phyloP scores from a whole-genome alignment of 2,329 filamentous ascomycete genomes.

The Botrytis paeoniae region DNA sequence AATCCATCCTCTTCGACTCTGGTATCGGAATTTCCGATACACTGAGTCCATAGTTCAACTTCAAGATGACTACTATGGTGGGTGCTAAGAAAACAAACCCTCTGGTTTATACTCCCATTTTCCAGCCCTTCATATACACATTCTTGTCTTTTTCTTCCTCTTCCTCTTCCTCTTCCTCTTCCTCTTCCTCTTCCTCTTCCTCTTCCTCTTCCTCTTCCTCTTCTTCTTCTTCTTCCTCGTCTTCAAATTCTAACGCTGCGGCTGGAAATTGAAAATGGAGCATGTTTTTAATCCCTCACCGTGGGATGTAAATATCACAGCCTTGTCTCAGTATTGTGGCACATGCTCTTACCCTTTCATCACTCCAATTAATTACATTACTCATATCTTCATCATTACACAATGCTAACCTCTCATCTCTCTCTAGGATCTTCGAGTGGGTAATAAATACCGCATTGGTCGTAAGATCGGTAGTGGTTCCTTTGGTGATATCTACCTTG shows the following conservation, averaged over 20 bases:
- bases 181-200: constrained; percentile 6
- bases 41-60: constrained; percentile 38
- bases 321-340: constrained; percentile 30
- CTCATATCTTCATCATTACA: constrained; percentile 7
- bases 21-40: constrained; percentile 35
- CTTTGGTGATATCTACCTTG: constrained; percentile 98
- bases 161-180: no score
- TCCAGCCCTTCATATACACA: constrained; percentile 35
- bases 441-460: constrained; percentile 99
- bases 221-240: no score
- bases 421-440: constrained; percentile 88
- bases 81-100: constrained; percentile 40
- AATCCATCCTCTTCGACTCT: constrained; percentile 21
- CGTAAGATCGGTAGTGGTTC: constrained; percentile 97
- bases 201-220: not conserved
- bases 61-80: constrained; percentile 63
- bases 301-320: constrained; percentile 25
- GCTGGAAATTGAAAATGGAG: constrained; percentile 9
- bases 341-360: constrained; percentile 15
- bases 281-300: constrained; percentile 13
- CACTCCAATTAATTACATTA: not conserved
- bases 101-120: constrained; percentile 43
- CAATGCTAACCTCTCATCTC: constrained; percentile 29
- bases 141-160: constrained; percentile 29
- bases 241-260: constrained; percentile 22